Base-by-base conservation (phyloP, 2,329 filamentous ascomycete species). In the Ascochyta rabiei region DNA sequence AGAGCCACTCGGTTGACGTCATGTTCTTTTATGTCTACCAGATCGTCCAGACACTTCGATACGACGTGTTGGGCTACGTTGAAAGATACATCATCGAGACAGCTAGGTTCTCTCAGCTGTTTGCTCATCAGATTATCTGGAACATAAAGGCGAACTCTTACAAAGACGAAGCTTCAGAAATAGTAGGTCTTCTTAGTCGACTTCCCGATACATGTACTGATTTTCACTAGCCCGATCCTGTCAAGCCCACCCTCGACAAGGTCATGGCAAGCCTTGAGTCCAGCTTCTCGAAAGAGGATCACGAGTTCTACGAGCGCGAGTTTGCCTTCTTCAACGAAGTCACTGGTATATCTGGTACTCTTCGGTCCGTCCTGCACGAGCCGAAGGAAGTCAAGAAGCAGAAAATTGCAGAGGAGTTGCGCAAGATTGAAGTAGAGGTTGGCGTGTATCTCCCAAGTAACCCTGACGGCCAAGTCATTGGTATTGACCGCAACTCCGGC, bases 121-220 rank as follows among this genome's bases (percentile, higher is more conserved):
- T 99, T 75, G 93, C 96, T 2, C 96, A 99, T 74, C 95, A 99
- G 69, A 98, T 99, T 63, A 99, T 99, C 71, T 99, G 96, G 95
- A 99, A 99, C 74, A 99, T 99, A 89, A 99, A 98, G 75, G 95
- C 95, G 28, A 99, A 99, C 74, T 90, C 93, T 1, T 99, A 90
- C 82, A 99, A 97, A 75, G 96, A 99, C 62, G 93, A 99, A 67
- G 91, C 97, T 63, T 93, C 89, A 13, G 86, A 89, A 66, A 85
- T 96, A 60, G 88, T 90, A 80, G 81, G 86, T 76, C 16, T 6
- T 4, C n/a, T 15, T 3, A 16, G 6, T 10, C 16, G 34, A 9
- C 13, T 12, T 16, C 8, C 10, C 26, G 13, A 26, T 23, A 6
- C 26, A 16, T 18, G 45, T 42, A 46, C 49, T 64, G 28, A 60